Evolutionary conservation across 2,329 filamentous ascomycete genomes (phyloP), one percentile per base, ranked within the genome.

Genomic region (Stagonosporopsis cucurbitacearum): DNA sequence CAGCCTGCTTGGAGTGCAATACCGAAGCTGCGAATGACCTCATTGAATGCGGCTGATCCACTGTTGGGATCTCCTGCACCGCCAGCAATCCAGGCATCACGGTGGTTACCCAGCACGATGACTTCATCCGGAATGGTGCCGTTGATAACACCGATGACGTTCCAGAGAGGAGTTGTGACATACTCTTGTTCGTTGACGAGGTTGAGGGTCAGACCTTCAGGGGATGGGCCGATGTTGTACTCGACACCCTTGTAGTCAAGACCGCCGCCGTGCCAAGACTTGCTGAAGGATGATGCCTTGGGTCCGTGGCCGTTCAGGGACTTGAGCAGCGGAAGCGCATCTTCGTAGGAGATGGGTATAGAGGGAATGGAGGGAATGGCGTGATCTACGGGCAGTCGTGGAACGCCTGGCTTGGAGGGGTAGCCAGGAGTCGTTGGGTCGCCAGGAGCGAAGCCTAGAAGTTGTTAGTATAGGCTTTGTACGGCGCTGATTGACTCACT

Each of bases 361-460:
- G 94, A 98, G 0, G 95, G 94, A 50, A 98, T 98, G 3, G 85
- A 87, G 0, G 95, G 91, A 28, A 89, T 95, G 6, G 84, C 83
- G 25, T 84, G 80, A 19, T 91, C 82, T 0, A 88, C 86, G 7
- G 91, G 86, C 54, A 86, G 81, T 22, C 94, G 88, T 32, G 91
- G 90, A 22, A 82, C 90, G n/a, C 89, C 94, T 5, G 93, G 94
- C 74, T 94, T 94, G 0, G 92, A 96, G 7, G 94, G 90, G 70
- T 96, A 97, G 11, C 95, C 95, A 17, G 92, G 92, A 0, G 95
- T 98, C 0, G 95, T 96, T 44, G 94, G 94, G 69, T 98, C 86
- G 50, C 86, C 86, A 19, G 86, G 85, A 41, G 81, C 80, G 35
- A 85, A 78, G 61, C 82, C 84, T 86, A n/a, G n/a, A 1, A 56